These are phyloP conservation scores for Pseudogymnoascus sp. DNA, from an alignment of 2,329 filamentous ascomycete genomes.

Conservation along the genomic window DNA sequence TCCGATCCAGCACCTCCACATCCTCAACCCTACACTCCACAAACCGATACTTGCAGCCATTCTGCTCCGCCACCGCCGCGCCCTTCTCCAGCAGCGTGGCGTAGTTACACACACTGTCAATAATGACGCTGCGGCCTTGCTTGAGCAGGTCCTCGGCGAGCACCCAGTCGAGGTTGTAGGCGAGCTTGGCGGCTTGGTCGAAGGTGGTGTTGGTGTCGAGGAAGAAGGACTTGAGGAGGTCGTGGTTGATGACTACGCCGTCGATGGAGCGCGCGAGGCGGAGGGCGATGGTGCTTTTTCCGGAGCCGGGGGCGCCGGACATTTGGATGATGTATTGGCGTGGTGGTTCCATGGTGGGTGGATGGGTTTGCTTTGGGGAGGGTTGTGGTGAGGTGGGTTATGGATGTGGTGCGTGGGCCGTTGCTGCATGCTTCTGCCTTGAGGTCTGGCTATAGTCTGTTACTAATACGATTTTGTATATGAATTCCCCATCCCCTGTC, in stretches of 20 bases:
- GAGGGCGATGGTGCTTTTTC: constrained; percentile 32
- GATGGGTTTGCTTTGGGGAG: neutral
- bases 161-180: constrained; percentile 31
- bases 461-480: neutral
- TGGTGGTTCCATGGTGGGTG: neutral
- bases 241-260: constrained; percentile 32
- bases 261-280: constrained; percentile 24
- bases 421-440: neutral
- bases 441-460: neutral
- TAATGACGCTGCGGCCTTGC: constrained; percentile 30
- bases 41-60: constrained; percentile 24
- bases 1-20: constrained; percentile 27
- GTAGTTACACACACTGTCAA: constrained; percentile 35
- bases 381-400: neutral
- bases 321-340: constrained; percentile 28
- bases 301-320: constrained; percentile 34
- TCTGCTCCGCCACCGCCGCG: constrained; percentile 21
- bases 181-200: constrained; percentile 25
- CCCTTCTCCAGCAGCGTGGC: constrained; percentile 28
- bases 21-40: constrained; percentile 29
- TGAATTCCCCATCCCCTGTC: neutral
- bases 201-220: constrained; percentile 28
- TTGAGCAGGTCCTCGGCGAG: constrained; percentile 30
- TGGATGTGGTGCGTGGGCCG: neutral
- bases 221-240: constrained; percentile 30